These are phyloP conservation scores for Fomitopsis pulvina DNA, from an alignment of 768 basidiomycete species.

Conservation along the genomic window DNA sequence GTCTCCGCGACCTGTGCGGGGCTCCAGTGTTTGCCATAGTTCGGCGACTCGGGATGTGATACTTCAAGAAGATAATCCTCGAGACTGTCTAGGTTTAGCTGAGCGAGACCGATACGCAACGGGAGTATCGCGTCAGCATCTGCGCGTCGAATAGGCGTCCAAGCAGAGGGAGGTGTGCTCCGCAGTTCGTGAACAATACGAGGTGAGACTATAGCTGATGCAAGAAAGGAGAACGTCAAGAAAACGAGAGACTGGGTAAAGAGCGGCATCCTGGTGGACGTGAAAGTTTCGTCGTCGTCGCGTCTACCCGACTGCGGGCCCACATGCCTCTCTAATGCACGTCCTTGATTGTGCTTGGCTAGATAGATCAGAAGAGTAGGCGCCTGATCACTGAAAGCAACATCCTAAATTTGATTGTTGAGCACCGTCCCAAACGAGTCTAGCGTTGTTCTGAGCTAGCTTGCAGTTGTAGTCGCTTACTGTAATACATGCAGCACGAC, in stretches of 20 bases:
- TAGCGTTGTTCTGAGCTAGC: too few relatives aligned
- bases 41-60: slow-evolving; percentile 43
- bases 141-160: slow-evolving; percentile 32
- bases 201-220: slow-evolving; percentile 23
- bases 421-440: too few relatives aligned
- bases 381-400: too few relatives aligned
- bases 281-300: too few relatives aligned
- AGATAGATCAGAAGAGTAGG: too few relatives aligned
- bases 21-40: slow-evolving; percentile 46
- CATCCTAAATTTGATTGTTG: too few relatives aligned
- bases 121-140: slow-evolving; percentile 32
- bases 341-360: too few relatives aligned
- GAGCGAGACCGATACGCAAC: slow-evolving; percentile 42
- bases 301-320: too few relatives aligned
- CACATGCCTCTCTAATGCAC: too few relatives aligned
- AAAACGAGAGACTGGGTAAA: neutral
- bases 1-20: slow-evolving; percentile 35
- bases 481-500: too few relatives aligned
- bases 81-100: slow-evolving; percentile 38
- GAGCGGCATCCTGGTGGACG: neutral
- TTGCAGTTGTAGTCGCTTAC: too few relatives aligned
- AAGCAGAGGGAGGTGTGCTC: slow-evolving; percentile 29
- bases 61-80: slow-evolving; percentile 41
- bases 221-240: neutral
- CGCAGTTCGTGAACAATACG: slow-evolving; percentile 26